Base-by-base conservation (phyloP, 2,329 filamentous ascomycete species). In the Nothophoma quercina region DNA sequence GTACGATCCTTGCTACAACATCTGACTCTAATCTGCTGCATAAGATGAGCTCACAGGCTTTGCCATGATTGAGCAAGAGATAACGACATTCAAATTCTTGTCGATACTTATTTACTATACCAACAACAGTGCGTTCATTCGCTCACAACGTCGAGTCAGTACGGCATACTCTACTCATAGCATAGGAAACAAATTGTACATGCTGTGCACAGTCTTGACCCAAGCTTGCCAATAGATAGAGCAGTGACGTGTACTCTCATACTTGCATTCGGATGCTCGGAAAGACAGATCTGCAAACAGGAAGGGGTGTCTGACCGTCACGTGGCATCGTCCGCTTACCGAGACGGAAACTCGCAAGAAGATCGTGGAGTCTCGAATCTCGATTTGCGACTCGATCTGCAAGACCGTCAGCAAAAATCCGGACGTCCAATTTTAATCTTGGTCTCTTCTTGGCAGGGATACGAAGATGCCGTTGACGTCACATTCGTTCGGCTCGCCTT, bases 401-500 rank as follows among this genome's bases (percentile, higher is more conserved):
- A 52, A 22, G 33, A 6, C 42, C 15, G 25, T 21, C 16, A 35
- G 36, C 30, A 42, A 45, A 40, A 28, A 19, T 25, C 18, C n/a
- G 8, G 2, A 29, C 8, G 35, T 21, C 42, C 42, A 52, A 23
- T 52, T 46, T 46, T 46, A 30, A 52, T 52, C 25, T 52, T 30
- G 41, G 36, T 19, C 30, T 26, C n/a, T 7, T 23, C 42, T 52
- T 46, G 42, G 49, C 49, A 52, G 42, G 36, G 49, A 12, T 46
- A 22, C 7, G 16, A 13, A 15, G 25, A 13, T n/a, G 28, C 44
- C 22, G n/a, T 46, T 42, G 49, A 52, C 49, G 49, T 52, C 49
- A 52, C 35, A n/a, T 3, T 15, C 23, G 32, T 26, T 36, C 42
- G 28, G 34, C 30, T 45, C 41, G 18, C 16, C 25, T 13, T 35